Percentiles rank a stretch among this genome's conserved stretches.
These are phyloP conservation scores for Leccinum fibrillosum DNA, from an alignment of 768 basidiomycete genomes.

Conservation along the genomic window DNA sequence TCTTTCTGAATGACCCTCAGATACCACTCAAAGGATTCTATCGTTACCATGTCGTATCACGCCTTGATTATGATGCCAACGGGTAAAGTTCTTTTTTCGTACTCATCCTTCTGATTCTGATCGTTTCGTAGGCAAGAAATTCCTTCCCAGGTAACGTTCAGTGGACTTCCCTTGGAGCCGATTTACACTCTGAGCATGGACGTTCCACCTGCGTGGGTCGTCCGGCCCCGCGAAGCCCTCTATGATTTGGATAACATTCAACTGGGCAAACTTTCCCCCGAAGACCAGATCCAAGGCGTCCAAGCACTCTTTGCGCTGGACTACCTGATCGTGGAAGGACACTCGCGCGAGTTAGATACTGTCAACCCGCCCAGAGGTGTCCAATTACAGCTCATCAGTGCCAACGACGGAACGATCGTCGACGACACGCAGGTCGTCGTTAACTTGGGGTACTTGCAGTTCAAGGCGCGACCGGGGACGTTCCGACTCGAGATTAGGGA, in stretches of 20 bases:
- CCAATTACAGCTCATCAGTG: slow-evolving; percentile 74
- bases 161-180: slow-evolving; percentile 73
- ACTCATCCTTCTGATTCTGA: slow-evolving; percentile 1
- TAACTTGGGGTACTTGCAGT: slow-evolving; percentile 95
- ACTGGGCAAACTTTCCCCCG: slow-evolving; percentile 57
- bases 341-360: slow-evolving; percentile 71
- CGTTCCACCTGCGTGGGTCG: slow-evolving; percentile 88
- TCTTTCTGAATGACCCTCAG: slow-evolving; percentile 35
- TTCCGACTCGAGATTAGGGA: slow-evolving; percentile 79
- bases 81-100: slow-evolving; percentile 45
- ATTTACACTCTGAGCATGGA: slow-evolving; percentile 96
- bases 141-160: slow-evolving; percentile 59
- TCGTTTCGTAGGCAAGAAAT: slow-evolving; percentile 50
- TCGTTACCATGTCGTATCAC: slow-evolving; percentile 63
- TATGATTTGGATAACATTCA: slow-evolving; percentile 98
- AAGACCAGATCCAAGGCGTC: slow-evolving; percentile 52
- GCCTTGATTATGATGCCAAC: slow-evolving; percentile 58
- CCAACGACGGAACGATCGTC: slow-evolving; percentile 40
- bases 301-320: slow-evolving; percentile 85
- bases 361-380: slow-evolving; percentile 82
- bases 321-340: slow-evolving; percentile 90
- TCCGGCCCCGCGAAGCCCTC: slow-evolving; percentile 80
- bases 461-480: slow-evolving; percentile 89
- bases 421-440: slow-evolving; percentile 92
- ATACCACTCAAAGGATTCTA: slow-evolving; percentile 93